Percentiles rank a stretch among this genome's conserved stretches.
Evolutionary conservation across 345 rosid species (phyloP).

Genomic region (Mallotus nudiflorus): DNA sequence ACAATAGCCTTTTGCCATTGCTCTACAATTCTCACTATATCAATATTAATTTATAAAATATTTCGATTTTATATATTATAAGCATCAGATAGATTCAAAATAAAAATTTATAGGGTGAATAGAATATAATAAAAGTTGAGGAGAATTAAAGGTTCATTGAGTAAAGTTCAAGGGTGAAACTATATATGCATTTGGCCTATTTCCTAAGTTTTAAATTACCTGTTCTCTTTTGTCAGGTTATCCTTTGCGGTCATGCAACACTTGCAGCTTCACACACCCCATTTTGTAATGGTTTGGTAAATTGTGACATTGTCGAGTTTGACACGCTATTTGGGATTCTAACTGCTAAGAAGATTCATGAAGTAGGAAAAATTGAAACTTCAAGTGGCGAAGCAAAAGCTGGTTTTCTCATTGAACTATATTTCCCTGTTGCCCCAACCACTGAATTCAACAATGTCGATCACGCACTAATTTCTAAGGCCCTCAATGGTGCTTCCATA

Average conservation of each 20-base stretch:
- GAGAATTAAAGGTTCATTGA: no score
- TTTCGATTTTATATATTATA: no score
- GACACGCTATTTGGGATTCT: slow-evolving; percentile 65
- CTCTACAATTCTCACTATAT: no score
- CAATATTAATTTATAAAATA: no score
- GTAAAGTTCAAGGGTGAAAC: no score
- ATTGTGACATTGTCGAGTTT: slow-evolving; percentile 58
- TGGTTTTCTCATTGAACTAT: slow-evolving; percentile 46
- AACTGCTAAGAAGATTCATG: slow-evolving; percentile 54
- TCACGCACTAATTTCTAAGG: slow-evolving; percentile 40
- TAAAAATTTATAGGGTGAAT: no score
- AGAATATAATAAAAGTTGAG: no score
- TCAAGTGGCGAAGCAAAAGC: slow-evolving; percentile 34
- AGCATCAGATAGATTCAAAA: no score
- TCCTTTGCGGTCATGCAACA: slow-evolving; percentile 87
- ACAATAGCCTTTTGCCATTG: no score
- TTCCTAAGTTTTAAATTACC: no score
- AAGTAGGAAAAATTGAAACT: slow-evolving; percentile 9
- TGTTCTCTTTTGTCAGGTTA: slow-evolving; percentile 42
- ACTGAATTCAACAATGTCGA: slow-evolving; percentile 38
- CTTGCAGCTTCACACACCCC: slow-evolving; percentile 74
- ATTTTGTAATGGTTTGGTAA: slow-evolving; percentile 51
- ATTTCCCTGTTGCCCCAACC: slow-evolving; percentile 47
- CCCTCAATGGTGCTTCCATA: slow-evolving; percentile 49
- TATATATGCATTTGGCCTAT: no score